A percentile compares a stretch with the other conserved stretches of the same genome.
These are phyloP conservation scores for Stylonectria norvegica DNA, from an alignment of 2,329 filamentous ascomycete species.

Conservation along the genomic window DNA sequence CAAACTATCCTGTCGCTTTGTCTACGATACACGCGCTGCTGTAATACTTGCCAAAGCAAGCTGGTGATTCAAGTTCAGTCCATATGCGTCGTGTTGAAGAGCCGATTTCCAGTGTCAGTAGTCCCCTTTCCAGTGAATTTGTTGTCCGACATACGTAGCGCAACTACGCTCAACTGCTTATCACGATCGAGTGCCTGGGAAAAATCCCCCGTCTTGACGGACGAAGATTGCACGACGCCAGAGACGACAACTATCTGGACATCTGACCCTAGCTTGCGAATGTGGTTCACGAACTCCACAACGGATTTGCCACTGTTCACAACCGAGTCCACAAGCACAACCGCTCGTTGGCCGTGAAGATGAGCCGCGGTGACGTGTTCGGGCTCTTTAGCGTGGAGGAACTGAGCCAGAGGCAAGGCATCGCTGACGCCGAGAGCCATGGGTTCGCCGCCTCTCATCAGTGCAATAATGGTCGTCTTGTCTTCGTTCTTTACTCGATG, in stretches of 20 bases:
- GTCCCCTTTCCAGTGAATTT: conserved; percentile 48
- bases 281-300: conserved; percentile 5
- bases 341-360: conserved; percentile 34
- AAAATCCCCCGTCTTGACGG: conserved; percentile 18
- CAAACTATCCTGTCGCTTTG: no score
- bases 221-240: conserved; percentile 49
- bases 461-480: conserved; percentile 50
- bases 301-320: conserved; percentile 43
- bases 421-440: conserved; percentile 58
- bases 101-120: conserved; percentile 57
- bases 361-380: conserved; percentile 42
- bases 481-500: conserved; percentile 45
- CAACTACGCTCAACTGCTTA: conserved; percentile 39
- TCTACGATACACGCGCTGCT: no score
- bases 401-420: conserved; percentile 48
- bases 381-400: conserved; percentile 43
- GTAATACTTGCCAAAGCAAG: no score
- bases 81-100: conserved; percentile 65
- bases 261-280: conserved; percentile 38
- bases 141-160: conserved; percentile 54
- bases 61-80: no score
- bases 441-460: conserved; percentile 63
- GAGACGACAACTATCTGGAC: conserved; percentile 53
- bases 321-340: conserved; percentile 59
- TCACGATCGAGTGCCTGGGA: conserved; percentile 15